These are phyloP conservation scores for Coelastrella sp. DNA, from an alignment of 139 green algal species.

Conservation along the genomic window DNA sequence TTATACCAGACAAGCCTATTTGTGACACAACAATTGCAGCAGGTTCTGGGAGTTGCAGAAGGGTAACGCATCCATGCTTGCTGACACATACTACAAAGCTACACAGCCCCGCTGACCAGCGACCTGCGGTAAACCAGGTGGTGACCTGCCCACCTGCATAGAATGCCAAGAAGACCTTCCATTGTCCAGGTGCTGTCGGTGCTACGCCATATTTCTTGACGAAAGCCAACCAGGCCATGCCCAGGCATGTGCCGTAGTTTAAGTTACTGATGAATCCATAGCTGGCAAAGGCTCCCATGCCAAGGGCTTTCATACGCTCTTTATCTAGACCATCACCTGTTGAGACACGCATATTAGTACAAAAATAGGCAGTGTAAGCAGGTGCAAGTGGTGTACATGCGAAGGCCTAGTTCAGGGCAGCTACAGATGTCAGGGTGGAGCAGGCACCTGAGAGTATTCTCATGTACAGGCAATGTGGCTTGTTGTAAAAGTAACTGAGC, in stretches of 20 bases:
- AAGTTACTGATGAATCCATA: conserved; percentile 47
- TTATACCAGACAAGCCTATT: too few relatives aligned
- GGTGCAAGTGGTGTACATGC: background rate
- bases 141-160: conserved; percentile 26
- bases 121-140: too few relatives aligned
- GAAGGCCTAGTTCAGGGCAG: too few relatives aligned
- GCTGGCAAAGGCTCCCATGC: conserved; percentile 49
- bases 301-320: conserved; percentile 47
- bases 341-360: background rate
- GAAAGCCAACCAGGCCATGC: conserved; percentile 40
- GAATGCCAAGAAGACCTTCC: conserved; percentile 47
- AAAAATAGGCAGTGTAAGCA: background rate
- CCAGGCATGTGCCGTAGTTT: conserved; percentile 30
- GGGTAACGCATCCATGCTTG: too few relatives aligned
- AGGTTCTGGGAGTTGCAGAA: too few relatives aligned
- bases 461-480: too few relatives aligned
- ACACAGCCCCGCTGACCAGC: too few relatives aligned
- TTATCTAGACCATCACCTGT: conserved; percentile 42
- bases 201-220: conserved; percentile 44
- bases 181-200: conserved; percentile 39
- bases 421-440: too few relatives aligned
- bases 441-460: too few relatives aligned
- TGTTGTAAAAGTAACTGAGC: too few relatives aligned
- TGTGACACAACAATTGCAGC: too few relatives aligned
- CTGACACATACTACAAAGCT: too few relatives aligned